Evolutionary conservation across 495 filamentous ascomycete genomes (phyloP), one percentile per base, ranked within the genome.

Genomic region (Aspergillus leporis): DNA sequence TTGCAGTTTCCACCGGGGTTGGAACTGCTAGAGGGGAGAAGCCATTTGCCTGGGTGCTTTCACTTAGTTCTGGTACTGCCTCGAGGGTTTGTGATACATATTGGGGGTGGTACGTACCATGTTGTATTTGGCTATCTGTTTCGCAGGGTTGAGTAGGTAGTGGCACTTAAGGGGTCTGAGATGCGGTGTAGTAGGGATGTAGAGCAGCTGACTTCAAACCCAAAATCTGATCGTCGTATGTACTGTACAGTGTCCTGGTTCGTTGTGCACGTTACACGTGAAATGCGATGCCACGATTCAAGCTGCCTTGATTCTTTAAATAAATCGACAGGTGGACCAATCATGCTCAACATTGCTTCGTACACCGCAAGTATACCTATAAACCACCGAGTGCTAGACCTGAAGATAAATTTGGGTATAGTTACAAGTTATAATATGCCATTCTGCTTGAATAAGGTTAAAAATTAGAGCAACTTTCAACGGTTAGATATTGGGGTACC

Each of bases 1-100:
- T 49, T 48, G 38, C 3, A 47, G 12, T 45, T 34, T 5, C 40
- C 14, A 21, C 6, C 10, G 47, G 23, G 18, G 36, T 16, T 18
- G 55, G 49, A 28, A 9, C 21, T 28, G 45, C 19, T 25, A 51
- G 14, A 45, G 23, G 55, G 10, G 18, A 30, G 59, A 36, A 41
- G 7, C 34, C 23, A 22, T 19, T 48, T 30, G 16, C 36, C 46
- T 55, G 53, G 38, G 19, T 8, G 3, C 19, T 10, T 47, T 47
- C 7, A n/a, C 7, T 47, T 47, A n/a, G 43, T 47, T 47, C 23
- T n/a, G 18, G 9, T 47, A 3, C 19, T 47, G 7, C 3, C 25
- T 28, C 3, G 36, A 40, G 36, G 36, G 36, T 40, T 40, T 40
- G 36, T 4, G 12, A 18, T 45, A 14, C 13, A 36, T 36, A 18